Evolutionary conservation across 805 yeast species (phyloP).

Genomic region (Phaffomyces antillensis): DNA sequence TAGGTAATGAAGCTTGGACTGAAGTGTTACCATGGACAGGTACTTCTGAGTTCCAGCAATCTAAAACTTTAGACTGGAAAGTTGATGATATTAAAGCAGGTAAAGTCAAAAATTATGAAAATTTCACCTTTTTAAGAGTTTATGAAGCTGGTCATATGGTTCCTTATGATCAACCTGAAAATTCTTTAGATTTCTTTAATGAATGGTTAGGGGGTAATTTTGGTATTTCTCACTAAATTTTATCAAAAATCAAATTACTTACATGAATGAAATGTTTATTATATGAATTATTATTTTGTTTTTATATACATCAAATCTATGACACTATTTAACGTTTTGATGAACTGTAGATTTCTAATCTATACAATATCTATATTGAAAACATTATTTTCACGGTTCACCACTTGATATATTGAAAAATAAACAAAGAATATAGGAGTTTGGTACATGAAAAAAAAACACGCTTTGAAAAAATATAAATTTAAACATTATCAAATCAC

Average conservation of each 20-base stretch:
- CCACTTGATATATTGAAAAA: too few relatives aligned
- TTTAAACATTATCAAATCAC: too few relatives aligned
- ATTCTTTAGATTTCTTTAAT: slow-evolving; percentile 73
- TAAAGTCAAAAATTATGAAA: slow-evolving; percentile 55
- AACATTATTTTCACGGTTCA: too few relatives aligned
- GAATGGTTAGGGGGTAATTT: slow-evolving; percentile 76
- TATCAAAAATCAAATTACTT: background rate
- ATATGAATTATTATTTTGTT: too few relatives aligned
- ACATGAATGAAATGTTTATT: background rate
- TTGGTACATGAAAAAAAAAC: background rate
- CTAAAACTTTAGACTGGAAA: slow-evolving; percentile 40
- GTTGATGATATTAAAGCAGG: slow-evolving; percentile 51
- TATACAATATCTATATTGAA: too few relatives aligned
- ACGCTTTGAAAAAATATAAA: background rate
- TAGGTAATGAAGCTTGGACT: slow-evolving; percentile 88
- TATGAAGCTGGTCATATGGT: slow-evolving; percentile 96
- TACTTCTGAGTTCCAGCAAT: slow-evolving; percentile 43
- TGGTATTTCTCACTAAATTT: slow-evolving; percentile 12
- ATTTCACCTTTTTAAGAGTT: slow-evolving; percentile 75
- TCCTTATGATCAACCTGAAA: slow-evolving; percentile 81
- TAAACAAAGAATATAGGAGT: too few relatives aligned
- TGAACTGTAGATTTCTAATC: too few relatives aligned
- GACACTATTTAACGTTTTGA: background rate
- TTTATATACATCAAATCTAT: background rate
- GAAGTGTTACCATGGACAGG: slow-evolving; percentile 64